Evolutionary conservation across 768 basidiomycete genomes (phyloP), one percentile per base, ranked within the genome.

Genomic region (Leccinum truebloodii): DNA sequence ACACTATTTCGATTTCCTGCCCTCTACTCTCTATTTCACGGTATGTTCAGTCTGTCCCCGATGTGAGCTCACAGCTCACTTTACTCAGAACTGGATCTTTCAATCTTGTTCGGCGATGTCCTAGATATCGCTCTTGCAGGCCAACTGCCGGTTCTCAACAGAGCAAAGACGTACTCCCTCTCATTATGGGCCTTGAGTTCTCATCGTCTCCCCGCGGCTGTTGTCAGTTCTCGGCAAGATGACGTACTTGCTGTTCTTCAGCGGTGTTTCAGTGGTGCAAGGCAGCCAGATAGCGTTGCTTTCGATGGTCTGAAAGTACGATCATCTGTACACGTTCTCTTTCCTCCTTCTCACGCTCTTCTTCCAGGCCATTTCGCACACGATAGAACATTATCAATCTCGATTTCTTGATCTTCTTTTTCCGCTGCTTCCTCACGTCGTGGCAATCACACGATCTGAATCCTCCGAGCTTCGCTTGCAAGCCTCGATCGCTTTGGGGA

Each of bases 131-230:
- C 78, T 26, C 71, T 69, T 20, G 67, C 77, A 2, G 64, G 63
- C 4, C 63, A 55, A 10, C 60, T 83, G 2, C 76, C 80, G 0
- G 70, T 75, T 5, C 73, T 77, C 3, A 79, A 78, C 56, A 70
- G 76, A 18, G 65, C 70, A 14, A 85, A 84, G 67, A 81, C 78
- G 8, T 74, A 76, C 60, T 76, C 78, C 10, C 71, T 86, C 28
- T 77, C 81, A 22, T 63, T 82, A 20, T 86, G 80, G 78, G 77
- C 79, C 20, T 71, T 90, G 49, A 76, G 79, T 60, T 75, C 70
- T 32, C 82, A 86, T 61, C 76, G 73, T 50, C 74, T 88, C 9
- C 81, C 85, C 3, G n/a, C 59, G 4, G 60, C 67, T 10, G 64
- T 81, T n/a, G 63, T 87, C 41, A 56, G 53, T 20, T 68, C 73